These are phyloP conservation scores for Coriaria nepalensis DNA, from an alignment of 306 rosid genomes.

Conservation along the genomic window DNA sequence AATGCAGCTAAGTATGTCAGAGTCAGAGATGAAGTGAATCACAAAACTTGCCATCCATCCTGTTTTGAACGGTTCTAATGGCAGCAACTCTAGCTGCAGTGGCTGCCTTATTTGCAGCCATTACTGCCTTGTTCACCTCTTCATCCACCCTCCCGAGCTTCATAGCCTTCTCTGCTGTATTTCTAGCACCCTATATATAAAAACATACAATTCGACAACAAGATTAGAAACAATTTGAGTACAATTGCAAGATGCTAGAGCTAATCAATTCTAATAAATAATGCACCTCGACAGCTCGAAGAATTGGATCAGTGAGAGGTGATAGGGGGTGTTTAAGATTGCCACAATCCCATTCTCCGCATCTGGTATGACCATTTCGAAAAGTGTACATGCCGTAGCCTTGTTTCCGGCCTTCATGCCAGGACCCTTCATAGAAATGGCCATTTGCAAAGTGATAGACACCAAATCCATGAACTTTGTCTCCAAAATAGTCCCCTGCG, in stretches of 20 bases:
- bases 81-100: constrained; percentile 96
- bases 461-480: constrained; percentile 95
- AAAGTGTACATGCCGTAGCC: constrained; percentile 71
- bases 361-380: constrained; percentile 48
- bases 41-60: constrained; percentile 92
- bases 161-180: constrained; percentile 64
- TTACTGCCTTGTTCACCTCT: constrained; percentile 62
- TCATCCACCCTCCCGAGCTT: constrained; percentile 57
- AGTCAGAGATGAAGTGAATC: constrained; percentile 27
- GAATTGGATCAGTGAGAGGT: constrained; percentile 38
- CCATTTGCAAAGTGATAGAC: constrained; percentile 89
- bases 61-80: constrained; percentile 90
- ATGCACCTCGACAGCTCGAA: constrained; percentile 70
- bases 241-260: no score
- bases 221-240: not conserved
- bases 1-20: constrained; percentile 5
- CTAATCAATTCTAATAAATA: no score
- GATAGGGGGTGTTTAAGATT: constrained; percentile 58
- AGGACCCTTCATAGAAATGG: constrained; percentile 90
- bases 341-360: constrained; percentile 95
- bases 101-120: constrained; percentile 84
- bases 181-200: constrained; percentile 68
- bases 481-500: constrained; percentile 97
- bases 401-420: constrained; percentile 95
- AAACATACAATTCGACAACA: not conserved